Evolutionary conservation across 1,284 basidiomycete genomes (phyloP), one percentile per base, ranked within the genome.

Genomic region (Trichosporon asahii): DNA sequence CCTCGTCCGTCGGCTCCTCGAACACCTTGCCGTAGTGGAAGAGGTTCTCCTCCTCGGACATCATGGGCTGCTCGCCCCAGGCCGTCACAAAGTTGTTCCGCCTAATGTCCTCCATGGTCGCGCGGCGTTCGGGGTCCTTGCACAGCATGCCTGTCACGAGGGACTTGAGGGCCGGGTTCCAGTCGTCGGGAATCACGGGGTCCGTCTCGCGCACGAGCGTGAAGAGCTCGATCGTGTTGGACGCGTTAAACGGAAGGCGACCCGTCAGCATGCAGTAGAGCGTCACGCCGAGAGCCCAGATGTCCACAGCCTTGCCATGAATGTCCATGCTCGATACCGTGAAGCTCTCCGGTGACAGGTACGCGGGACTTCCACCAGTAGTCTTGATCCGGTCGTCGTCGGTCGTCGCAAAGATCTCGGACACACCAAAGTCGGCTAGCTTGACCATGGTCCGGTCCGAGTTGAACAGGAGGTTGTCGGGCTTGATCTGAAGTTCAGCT

Each of bases 401-500:
- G 0, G 78, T 76, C 29, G 80, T 79, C 8, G 76, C 73, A 68
- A 87, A 87, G 82, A 88, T 86, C 68, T 88, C 86, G 1, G 85
- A 86, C 0, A 88, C 86, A 33, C 87, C 87, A 77, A 88, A 88
- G 73, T 88, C 86, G 74, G 85, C 87, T 64, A 88, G 81, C 76
- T 88, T 88, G 79, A 86, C 86, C 11, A 79, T 78, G 65, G 80
- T 76, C n/a, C 79, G 76, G 70, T 86, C 83, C n/a, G 80, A 79
- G 12, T 82, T 83, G 15, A 88, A 80, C 27, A 88, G 80, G 35
- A 87, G 84, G 76, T 88, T 87, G 74, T 86, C 86, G 0, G 86
- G 86, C 75, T 87, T 86, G 80, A 86, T 84, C 80, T 80, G 73
- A 5, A 25, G n/a, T 6, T 60, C 40, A 66, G 65, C 65, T 8